Evolutionary conservation across 352 stramenopile species (phyloP).

Genomic region (Globisporangium emineosum): DNA sequence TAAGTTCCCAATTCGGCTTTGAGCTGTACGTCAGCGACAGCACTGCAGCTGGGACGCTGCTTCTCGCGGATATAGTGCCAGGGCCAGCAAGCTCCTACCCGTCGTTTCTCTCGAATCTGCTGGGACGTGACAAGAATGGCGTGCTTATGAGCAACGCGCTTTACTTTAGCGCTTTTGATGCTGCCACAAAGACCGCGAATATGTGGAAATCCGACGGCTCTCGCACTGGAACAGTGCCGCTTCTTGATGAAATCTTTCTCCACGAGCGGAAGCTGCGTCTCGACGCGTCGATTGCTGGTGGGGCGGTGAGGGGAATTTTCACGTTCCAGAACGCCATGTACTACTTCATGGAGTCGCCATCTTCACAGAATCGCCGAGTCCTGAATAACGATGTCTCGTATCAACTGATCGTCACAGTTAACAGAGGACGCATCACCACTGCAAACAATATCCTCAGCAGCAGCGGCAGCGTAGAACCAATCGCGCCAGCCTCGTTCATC

Average conservation of each 20-base stretch:
- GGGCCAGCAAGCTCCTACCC: constrained; percentile 27
- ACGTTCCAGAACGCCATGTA: constrained; percentile 22
- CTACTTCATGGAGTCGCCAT: constrained; percentile 18
- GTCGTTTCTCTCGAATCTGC: constrained; percentile 20
- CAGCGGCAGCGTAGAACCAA: background rate
- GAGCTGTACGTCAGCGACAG: constrained; percentile 68
- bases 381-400: constrained; percentile 10
- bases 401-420: constrained; percentile 22
- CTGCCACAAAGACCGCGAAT: constrained; percentile 4
- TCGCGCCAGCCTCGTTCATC: constrained; percentile 2
- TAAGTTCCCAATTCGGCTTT: constrained; percentile 18
- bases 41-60: constrained; percentile 32
- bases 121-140: constrained; percentile 1
- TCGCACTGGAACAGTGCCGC: constrained; percentile 12
- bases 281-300: background rate
- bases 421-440: constrained; percentile 17
- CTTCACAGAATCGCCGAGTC: background rate
- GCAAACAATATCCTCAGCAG: background rate
- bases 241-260: constrained; percentile 27
- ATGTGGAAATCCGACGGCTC: constrained; percentile 42
- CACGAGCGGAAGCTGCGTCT: constrained; percentile 14
- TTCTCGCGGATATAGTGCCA: constrained; percentile 30
- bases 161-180: constrained; percentile 27
- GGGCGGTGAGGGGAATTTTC: constrained; percentile 11
- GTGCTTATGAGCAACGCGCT: constrained; percentile 18